Conservation (phyloP, 495 filamentous ascomycete genomes). For the Darksidea phi region DNA sequence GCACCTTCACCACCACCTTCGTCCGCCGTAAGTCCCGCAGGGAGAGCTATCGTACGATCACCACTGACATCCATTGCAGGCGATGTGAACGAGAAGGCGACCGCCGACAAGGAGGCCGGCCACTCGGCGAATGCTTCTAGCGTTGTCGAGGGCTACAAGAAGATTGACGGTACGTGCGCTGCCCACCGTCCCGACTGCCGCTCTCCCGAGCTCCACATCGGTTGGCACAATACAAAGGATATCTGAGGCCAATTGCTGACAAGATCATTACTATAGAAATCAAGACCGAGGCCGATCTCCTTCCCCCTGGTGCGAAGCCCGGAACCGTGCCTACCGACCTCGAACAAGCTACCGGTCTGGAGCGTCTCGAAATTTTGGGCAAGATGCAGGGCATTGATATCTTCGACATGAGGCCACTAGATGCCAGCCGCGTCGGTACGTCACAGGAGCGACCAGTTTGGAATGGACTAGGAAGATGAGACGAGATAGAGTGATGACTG, state of each 20-base stretch:
- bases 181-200: not conserved
- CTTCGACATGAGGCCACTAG: conserved; percentile 97
- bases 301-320: conserved; percentile 73
- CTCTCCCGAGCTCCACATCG: not conserved
- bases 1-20: conserved; percentile 58
- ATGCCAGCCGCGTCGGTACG: conserved; percentile 81
- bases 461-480: not conserved
- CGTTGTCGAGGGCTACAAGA: conserved; percentile 35
- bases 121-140: conserved; percentile 31
- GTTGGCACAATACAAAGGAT: not conserved
- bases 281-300: conserved; percentile 73
- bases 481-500: conserved; percentile 8
- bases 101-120: conserved; percentile 14
- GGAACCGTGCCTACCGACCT: conserved; percentile 90
- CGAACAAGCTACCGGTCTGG: conserved; percentile 92
- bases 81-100: conserved; percentile 34
- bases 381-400: conserved; percentile 99
- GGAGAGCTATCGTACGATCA: conserved; percentile 27
- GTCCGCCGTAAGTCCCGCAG: conserved; percentile 56
- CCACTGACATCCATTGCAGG: conserved; percentile 31
- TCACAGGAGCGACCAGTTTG: not conserved
- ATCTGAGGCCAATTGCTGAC: conserved; percentile 6
- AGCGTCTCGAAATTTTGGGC: conserved; percentile 96
- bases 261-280: conserved; percentile 61
- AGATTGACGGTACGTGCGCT: conserved; percentile 39